Base-by-base conservation (phyloP, 1,284 basidiomycete genomes). In the Leccinum pachyderme region DNA sequence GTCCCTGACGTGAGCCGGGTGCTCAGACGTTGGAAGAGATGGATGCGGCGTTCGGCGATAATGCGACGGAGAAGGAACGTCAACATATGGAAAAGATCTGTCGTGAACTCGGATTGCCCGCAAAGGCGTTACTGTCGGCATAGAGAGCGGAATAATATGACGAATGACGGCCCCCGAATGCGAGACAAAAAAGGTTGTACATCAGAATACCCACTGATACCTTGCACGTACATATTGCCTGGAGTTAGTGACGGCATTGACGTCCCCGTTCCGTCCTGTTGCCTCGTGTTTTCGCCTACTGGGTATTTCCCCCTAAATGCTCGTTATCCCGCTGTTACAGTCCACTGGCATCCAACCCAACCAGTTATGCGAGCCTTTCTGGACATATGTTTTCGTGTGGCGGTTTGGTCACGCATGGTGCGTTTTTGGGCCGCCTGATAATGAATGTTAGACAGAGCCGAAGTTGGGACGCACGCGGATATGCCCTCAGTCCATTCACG, bases 21-120 rank as follows among this genome's bases (percentile, higher is more conserved):
- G 2, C n/a, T 5, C 41, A 73, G 71, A 72, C 68, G 1, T 44
- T 70, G 47, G 68, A 70, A 52, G 68, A 73, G 44, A 73, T 72
- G 71, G 64, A 72, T 24, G 63, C 59, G 5, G 67, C 66, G 15
- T 70, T 70, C 57, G 71, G 70, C 7, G 71, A 70, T 29, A 60
- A 61, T 9, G 51, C 67, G 32, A 59, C 69, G 12, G 68, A 65
- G 1, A 57, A 54, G 49, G 68, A 71, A 49, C 62, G 57, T 6
- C 52, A 70, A n/a, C 69, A 56, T 24, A 68, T 71, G 71, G 58
- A 56, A 25, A 48, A 18, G 24, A 71, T 70, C n/a, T 70, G 65
- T 52, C 59, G 60, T 11, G 56, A 68, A 24, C 59, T 73, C 18
- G 68, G 70, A 7, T 55, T 73, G 15, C 71, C 71, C 13, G 29